Percentiles rank a stretch among this genome's conserved stretches.
phyloP scores from a whole-genome alignment of 345 rosid genomes.

The Eucalyptus erythrocorys region DNA sequence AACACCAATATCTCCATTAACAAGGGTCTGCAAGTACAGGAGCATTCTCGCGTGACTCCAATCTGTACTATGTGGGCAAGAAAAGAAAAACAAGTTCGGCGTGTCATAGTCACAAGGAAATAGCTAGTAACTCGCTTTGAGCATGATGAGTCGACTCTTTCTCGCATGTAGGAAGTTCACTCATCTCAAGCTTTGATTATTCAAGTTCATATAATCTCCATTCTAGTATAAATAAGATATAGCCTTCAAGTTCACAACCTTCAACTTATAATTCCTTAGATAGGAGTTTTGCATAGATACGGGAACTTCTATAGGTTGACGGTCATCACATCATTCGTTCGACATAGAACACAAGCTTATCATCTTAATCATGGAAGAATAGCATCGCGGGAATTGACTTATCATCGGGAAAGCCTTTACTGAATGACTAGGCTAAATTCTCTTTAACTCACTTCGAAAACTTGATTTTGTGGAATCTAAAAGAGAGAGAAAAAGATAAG shows the following conservation, averaged over 20 bases:
- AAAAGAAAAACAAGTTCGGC: background rate
- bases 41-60: background rate
- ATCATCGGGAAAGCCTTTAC: background rate
- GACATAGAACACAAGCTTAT: background rate
- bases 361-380: background rate
- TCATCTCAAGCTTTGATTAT: background rate
- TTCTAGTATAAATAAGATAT: background rate
- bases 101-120: background rate
- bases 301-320: background rate
- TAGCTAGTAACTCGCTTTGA: background rate
- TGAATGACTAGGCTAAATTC: background rate
- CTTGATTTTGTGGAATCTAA: background rate
- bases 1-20: no score
- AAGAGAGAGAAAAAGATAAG: background rate
- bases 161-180: background rate
- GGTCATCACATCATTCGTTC: background rate
- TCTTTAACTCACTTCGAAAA: background rate
- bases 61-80: fast-evolving
- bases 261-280: background rate
- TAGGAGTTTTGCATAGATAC: background rate
- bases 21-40: background rate
- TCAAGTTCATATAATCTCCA: background rate
- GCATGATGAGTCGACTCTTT: background rate
- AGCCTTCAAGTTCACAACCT: background rate
- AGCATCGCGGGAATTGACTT: background rate